phyloP scores from a whole-genome alignment of 768 basidiomycete species.

The Daedaleopsis sinensis region DNA sequence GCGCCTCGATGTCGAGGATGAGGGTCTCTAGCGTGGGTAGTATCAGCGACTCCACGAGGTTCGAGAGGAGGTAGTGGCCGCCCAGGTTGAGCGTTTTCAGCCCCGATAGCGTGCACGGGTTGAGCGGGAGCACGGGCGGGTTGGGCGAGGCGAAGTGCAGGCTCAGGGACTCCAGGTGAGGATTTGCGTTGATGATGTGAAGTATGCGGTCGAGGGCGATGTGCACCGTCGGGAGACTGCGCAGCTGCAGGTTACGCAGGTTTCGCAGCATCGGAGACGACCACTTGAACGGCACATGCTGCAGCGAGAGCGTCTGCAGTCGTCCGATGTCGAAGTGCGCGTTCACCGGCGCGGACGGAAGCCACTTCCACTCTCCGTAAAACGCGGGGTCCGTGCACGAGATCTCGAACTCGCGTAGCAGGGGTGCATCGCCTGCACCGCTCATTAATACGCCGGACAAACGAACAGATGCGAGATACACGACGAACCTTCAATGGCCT shows the following conservation, averaged over 20 bases:
- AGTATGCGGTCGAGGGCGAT: constrained; percentile 71
- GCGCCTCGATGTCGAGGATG: constrained; percentile 69
- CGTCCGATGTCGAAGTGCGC: constrained; percentile 43
- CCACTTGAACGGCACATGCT: constrained; percentile 78
- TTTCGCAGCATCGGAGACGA: constrained; percentile 71
- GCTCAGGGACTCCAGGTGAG: constrained; percentile 54
- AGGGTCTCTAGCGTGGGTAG: constrained; percentile 62
- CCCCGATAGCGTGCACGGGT: constrained; percentile 52
- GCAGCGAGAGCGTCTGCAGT: constrained; percentile 61
- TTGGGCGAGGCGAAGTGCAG: constrained; percentile 66
- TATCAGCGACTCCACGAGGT: constrained; percentile 62
- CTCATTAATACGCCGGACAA: background rate
- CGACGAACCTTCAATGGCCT: constrained; percentile 66
- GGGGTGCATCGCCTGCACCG: constrained; percentile 65
- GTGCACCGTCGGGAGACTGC: constrained; percentile 63
- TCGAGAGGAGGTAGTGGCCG: constrained; percentile 66
- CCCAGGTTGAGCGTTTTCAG: constrained; percentile 61
- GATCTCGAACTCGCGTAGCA: constrained; percentile 76
- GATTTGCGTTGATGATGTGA: constrained; percentile 63
- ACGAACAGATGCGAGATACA: background rate
- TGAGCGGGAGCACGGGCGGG: constrained; percentile 64
- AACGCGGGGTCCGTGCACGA: constrained; percentile 67
- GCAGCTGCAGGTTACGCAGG: constrained; percentile 61
- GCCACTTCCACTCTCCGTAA: constrained; percentile 73
- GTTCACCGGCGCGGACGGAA: constrained; percentile 53